These are phyloP conservation scores for Clonostachys solani DNA, from an alignment of 2,329 filamentous ascomycete genomes.

Conservation along the genomic window DNA sequence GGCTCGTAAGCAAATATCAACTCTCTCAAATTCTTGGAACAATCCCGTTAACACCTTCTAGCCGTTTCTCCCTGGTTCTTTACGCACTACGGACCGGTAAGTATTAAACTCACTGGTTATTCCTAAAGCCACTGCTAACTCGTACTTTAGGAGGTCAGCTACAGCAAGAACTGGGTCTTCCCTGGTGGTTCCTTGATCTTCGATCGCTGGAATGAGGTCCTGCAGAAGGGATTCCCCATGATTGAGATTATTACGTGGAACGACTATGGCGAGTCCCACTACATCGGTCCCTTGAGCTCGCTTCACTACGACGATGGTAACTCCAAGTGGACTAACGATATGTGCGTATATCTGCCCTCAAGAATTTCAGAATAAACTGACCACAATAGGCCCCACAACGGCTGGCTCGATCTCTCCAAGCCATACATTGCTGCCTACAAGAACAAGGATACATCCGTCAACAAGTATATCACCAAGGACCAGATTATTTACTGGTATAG, in stretches of 20 bases:
- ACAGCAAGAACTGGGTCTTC: conserved; percentile 54
- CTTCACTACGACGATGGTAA: conserved; percentile 34
- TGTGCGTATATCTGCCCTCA: not conserved
- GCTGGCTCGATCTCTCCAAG: conserved; percentile 48
- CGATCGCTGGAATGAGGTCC: conserved; percentile 47
- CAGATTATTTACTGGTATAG: conserved; percentile 53
- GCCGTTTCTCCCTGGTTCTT: conserved; percentile 39
- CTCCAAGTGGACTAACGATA: conserved; percentile 40
- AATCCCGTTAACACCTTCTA: too few relatives aligned
- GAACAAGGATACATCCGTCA: conserved; percentile 28
- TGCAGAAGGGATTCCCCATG: conserved; percentile 33
- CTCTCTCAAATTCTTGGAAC: too few relatives aligned
- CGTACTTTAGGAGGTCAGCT: conserved; percentile 24
- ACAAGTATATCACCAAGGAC: conserved; percentile 39
- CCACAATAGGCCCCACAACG: conserved; percentile 30
- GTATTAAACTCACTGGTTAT: too few relatives aligned
- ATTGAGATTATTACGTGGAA: conserved; percentile 42
- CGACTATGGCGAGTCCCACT: conserved; percentile 52
- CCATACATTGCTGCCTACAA: conserved; percentile 51
- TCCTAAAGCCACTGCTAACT: too few relatives aligned
- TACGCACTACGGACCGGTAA: conserved; percentile 38
- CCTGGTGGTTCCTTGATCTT: conserved; percentile 54
- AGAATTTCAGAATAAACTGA: too few relatives aligned
- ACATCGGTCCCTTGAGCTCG: conserved; percentile 42
- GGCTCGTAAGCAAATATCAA: conserved; percentile 17